Evolutionary conservation across 2,329 filamentous ascomycete genomes (phyloP).

Genomic region (Fusarium vanettenii): DNA sequence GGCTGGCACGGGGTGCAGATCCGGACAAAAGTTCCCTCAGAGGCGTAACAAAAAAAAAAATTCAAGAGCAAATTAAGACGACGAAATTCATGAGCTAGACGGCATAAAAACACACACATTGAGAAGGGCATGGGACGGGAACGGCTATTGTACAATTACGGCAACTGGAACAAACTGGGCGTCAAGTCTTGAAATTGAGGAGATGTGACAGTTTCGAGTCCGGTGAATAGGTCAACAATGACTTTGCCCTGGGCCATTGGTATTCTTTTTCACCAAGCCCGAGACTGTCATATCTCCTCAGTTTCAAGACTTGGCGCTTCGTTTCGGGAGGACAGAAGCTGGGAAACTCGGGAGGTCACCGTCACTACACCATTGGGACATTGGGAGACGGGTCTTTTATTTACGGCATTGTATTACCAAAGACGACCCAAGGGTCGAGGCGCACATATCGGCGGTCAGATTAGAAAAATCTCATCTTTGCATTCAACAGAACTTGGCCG

Average conservation of each 20-base stretch:
- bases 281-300: background rate
- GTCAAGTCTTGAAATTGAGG: background rate
- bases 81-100: background rate
- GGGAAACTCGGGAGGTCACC: background rate
- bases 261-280: background rate
- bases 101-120: background rate
- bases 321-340: background rate
- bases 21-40: conserved; percentile 68
- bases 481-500: background rate
- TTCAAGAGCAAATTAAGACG: background rate
- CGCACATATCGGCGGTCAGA: background rate
- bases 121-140: background rate
- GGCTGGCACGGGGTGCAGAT: conserved; percentile 87
- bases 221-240: background rate
- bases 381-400: background rate
- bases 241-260: background rate
- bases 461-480: conserved; percentile 3
- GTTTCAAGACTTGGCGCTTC: background rate
- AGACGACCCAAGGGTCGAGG: background rate
- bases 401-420: background rate
- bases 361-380: background rate
- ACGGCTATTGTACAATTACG: background rate
- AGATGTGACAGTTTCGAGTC: background rate
- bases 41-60: conserved; percentile 9
- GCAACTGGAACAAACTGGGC: background rate